Evolutionary conservation across 192 early-diverging fungal genomes (phyloP).

Genomic region (Paraglomus occultum): DNA sequence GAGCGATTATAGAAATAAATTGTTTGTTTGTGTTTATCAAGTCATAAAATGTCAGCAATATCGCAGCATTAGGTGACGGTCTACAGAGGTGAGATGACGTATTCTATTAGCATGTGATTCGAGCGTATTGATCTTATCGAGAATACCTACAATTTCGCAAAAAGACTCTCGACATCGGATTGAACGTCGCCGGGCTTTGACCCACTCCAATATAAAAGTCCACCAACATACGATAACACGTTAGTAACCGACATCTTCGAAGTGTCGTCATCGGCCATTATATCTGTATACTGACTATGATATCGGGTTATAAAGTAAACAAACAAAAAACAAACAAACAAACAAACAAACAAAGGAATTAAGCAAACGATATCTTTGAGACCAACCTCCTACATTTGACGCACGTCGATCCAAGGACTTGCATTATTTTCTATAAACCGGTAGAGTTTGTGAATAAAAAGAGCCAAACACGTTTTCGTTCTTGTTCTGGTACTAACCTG

Average conservation of each 20-base stretch:
- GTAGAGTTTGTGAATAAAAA: not conserved
- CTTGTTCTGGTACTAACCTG: constrained; percentile 13
- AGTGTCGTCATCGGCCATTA: constrained; percentile 49
- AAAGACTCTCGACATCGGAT: constrained; percentile 36
- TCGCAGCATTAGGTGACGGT: constrained; percentile 41
- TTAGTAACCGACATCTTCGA: constrained; percentile 38
- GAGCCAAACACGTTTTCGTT: not conserved
- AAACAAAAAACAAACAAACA: not conserved
- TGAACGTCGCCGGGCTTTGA: constrained; percentile 31
- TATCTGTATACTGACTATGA: constrained; percentile 38
- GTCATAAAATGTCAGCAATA: constrained; percentile 49
- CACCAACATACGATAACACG: constrained; percentile 43
- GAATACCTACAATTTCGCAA: constrained; percentile 34
- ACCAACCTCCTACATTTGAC: constrained; percentile 11
- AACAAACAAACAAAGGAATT: not conserved
- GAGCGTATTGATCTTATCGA: not conserved
- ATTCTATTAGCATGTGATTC: not conserved
- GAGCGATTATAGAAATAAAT: constrained; percentile 35
- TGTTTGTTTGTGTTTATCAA: constrained; percentile 44
- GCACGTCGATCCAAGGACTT: constrained; percentile 6
- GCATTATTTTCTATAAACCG: constrained; percentile 25
- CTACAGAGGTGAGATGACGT: constrained; percentile 28
- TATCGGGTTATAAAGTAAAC: not conserved
- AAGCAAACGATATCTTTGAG: not conserved
- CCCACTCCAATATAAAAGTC: constrained; percentile 40